Percentiles rank a stretch among this genome's conserved stretches.
Conservation (phyloP, 768 basidiomycete species). For the Xerocomellus dryophilus region DNA sequence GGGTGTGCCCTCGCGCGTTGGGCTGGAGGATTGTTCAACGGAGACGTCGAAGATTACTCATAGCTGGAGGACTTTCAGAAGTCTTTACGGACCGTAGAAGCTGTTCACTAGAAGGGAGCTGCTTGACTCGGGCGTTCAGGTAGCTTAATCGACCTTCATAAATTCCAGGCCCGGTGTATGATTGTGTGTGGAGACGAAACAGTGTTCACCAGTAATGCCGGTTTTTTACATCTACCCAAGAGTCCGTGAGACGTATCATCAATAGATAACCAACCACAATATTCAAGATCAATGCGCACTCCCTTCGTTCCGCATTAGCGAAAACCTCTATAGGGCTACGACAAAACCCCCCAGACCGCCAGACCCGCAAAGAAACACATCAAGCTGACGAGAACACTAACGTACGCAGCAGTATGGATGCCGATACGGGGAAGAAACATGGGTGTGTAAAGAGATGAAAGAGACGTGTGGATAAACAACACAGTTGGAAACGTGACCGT, state of each 20-base stretch:
- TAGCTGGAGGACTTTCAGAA: neutral
- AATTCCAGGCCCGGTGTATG: neutral
- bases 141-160: neutral
- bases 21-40: conserved; percentile 39
- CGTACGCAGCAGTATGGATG: conserved; percentile 73
- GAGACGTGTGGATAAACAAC: conserved; percentile 47
- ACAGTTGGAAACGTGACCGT: conserved; percentile 43
- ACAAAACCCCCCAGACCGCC: conserved; percentile 67
- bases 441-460: conserved; percentile 66
- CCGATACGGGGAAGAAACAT: conserved; percentile 68
- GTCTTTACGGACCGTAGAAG: neutral
- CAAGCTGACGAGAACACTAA: conserved; percentile 61
- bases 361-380: conserved; percentile 72
- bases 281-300: neutral
- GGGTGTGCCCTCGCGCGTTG: conserved; percentile 51
- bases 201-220: neutral
- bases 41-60: conserved; percentile 14
- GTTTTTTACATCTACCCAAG: neutral
- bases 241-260: neutral
- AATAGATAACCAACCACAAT: conserved; percentile 12
- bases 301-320: neutral
- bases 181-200: neutral
- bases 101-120: conserved; percentile 5
- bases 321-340: conserved; percentile 24
- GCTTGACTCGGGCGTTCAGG: neutral